Conservation (phyloP, 2,329 filamentous ascomycete genomes). For the Talaromyces albobiverticillius region DNA sequence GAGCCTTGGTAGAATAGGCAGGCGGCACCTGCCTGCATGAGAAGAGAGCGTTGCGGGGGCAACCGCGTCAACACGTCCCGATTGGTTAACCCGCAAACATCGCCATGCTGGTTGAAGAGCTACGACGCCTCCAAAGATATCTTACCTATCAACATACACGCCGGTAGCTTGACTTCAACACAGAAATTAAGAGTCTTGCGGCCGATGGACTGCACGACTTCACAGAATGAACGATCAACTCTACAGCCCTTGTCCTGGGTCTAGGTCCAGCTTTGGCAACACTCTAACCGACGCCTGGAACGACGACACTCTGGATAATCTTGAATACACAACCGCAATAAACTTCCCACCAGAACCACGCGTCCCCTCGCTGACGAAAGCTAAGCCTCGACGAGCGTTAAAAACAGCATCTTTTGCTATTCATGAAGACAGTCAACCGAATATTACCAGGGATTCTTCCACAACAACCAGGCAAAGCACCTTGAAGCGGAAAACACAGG, state of each 20-base stretch:
- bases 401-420: conserved; percentile 33
- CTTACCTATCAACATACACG: not conserved
- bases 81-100: conserved; percentile 6
- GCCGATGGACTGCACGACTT: not conserved
- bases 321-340: conserved; percentile 37
- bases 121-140: no score
- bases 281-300: conserved; percentile 25
- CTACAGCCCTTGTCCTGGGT: conserved; percentile 33
- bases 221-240: conserved; percentile 18
- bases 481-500: conserved; percentile 20
- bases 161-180: not conserved
- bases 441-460: conserved; percentile 5
- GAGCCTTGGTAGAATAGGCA: not conserved
- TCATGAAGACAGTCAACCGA: conserved; percentile 33
- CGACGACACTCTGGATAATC: conserved; percentile 19
- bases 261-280: conserved; percentile 18
- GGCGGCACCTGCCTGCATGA: not conserved
- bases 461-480: conserved; percentile 10
- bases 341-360: conserved; percentile 42
- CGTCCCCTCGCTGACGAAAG: conserved; percentile 26
- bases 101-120: not conserved
- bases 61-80: conserved; percentile 7
- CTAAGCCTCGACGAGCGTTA: conserved; percentile 28
- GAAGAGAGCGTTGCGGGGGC: conserved; percentile 5
- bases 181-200: not conserved